Evolutionary conservation across 1,284 basidiomycete genomes (phyloP).

Genomic region (Pseudozyma tsukubaensis): DNA sequence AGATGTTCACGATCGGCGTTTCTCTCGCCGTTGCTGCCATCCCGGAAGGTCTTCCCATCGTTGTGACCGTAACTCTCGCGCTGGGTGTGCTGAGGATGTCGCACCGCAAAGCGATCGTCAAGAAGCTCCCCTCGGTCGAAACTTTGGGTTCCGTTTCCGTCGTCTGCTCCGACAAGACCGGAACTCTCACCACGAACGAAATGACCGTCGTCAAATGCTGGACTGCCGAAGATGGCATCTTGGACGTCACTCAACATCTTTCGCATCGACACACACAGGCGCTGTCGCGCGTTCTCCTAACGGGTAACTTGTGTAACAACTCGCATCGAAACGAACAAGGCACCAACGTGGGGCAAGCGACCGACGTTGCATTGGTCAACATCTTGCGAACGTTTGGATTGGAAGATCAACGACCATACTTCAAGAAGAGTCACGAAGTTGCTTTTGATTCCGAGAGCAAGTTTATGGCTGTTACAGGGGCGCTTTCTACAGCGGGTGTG

Average conservation of each 20-base stretch:
- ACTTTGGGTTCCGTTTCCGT: slow-evolving; percentile 92
- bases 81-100: slow-evolving; percentile 94
- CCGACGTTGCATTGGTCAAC: slow-evolving; percentile 91
- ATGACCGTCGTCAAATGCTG: slow-evolving; percentile 92
- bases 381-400: slow-evolving; percentile 79
- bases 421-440: slow-evolving; percentile 81
- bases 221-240: slow-evolving; percentile 80
- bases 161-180: slow-evolving; percentile 97
- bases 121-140: slow-evolving; percentile 94
- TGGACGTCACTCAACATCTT: slow-evolving; percentile 72
- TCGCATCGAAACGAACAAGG: slow-evolving; percentile 78
- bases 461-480: slow-evolving; percentile 87
- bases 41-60: slow-evolving; percentile 95
- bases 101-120: slow-evolving; percentile 93
- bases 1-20: slow-evolving; percentile 99
- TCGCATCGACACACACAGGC: slow-evolving; percentile 64
- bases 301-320: slow-evolving; percentile 73
- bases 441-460: slow-evolving; percentile 94
- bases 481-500: slow-evolving; percentile 44
- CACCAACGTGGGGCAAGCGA: slow-evolving; percentile 85
- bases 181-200: slow-evolving; percentile 94
- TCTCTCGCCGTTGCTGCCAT: slow-evolving; percentile 97
- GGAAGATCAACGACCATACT: slow-evolving; percentile 77
- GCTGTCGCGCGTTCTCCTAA: slow-evolving; percentile 79
- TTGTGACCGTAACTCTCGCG: slow-evolving; percentile 95